Evolutionary conservation across 2,329 filamentous ascomycete species (phyloP), one percentile per base, ranked within the genome.

Genomic region (Rutstroemia sp.): DNA sequence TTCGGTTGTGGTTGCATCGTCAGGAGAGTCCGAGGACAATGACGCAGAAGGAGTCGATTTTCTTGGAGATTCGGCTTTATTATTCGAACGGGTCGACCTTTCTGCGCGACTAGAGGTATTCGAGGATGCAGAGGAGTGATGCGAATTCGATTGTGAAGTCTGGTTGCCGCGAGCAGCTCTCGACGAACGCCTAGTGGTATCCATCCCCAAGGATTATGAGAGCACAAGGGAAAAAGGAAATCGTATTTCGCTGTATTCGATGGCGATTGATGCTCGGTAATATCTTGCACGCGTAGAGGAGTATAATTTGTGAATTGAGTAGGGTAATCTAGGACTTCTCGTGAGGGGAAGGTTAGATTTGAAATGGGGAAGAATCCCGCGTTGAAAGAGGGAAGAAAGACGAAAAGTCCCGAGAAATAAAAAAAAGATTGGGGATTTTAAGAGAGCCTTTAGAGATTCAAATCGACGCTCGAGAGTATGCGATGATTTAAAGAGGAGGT

Each of bases 151-250:
- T 67, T 80, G 77, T 61, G 78, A 75, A 67, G 81, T 81, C 76
- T 92, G 88, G 66, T 84, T 84, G 70, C 81, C 83, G 74, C 89
- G 88, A 77, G 90, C 90, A 80, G 92, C 86, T 73, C 92, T 94
- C 69, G 92, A 96, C 72, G 92, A 89, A 75, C 92, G 87, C 71
- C 88, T 89, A 70, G 87, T 81, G 65, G 75, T 75, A 69, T 76
- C 79, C 77, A 80, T 74, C 68, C 71, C 72, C 57, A 60, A 45
- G 52, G 59, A 48, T 58, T 47, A 47, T 45, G 46, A 46, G n/a
- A 46, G 39, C 46, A 57, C 53, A 50, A 37, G 41, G 53, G 16
- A 50, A 44, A 37, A 46, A 23, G 12, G 37, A 55, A 42, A 34
- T 44, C 17, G 25, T 19, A 23, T 14, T 21, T 30, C 3, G 23